Evolutionary conservation across 805 yeast species (phyloP).

Genomic region (Nakazawaea molendinolei): DNA sequence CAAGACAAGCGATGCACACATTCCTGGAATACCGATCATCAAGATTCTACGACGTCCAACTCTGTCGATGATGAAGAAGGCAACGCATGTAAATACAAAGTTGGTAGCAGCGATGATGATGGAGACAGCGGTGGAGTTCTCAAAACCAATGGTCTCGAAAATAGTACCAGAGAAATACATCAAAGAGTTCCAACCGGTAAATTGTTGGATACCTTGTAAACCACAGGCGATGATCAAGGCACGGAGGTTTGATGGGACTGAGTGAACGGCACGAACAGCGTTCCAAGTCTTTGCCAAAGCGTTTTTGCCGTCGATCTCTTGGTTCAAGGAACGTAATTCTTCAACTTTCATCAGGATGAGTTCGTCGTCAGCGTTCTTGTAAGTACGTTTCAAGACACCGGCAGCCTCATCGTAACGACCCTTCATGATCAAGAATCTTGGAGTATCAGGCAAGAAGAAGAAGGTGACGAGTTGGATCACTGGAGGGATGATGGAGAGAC

Average conservation of each 20-base stretch:
- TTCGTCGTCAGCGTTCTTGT: slow-evolving; percentile 55
- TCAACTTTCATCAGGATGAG: slow-evolving; percentile 60
- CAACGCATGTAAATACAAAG: slow-evolving; percentile 79
- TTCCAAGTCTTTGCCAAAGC: slow-evolving; percentile 48
- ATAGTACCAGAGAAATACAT: slow-evolving; percentile 94
- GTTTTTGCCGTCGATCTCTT: slow-evolving; percentile 38
- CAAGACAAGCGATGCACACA: slow-evolving; percentile 68
- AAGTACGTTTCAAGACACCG: slow-evolving; percentile 55
- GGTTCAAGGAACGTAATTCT: slow-evolving; percentile 50
- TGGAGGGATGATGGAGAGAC: slow-evolving; percentile 85
- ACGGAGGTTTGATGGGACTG: slow-evolving; percentile 72
- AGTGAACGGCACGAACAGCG: slow-evolving; percentile 57
- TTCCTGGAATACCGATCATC: slow-evolving; percentile 75
- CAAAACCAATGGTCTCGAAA: slow-evolving; percentile 84
- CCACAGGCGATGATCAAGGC: slow-evolving; percentile 90
- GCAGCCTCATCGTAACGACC: slow-evolving; percentile 61
- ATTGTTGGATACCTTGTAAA: slow-evolving; percentile 92
- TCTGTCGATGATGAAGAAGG: slow-evolving; percentile 79
- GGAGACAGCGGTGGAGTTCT: slow-evolving; percentile 90
- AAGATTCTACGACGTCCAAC: slow-evolving; percentile 85
- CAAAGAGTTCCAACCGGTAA: slow-evolving; percentile 92
- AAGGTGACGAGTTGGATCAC: slow-evolving; percentile 70
- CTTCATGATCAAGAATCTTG: slow-evolving; percentile 77
- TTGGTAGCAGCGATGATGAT: slow-evolving; percentile 92
- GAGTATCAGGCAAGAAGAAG: slow-evolving; percentile 90